Evolutionary conservation across 768 basidiomycete genomes (phyloP).

Genomic region (Boletus rubescentipes): DNA sequence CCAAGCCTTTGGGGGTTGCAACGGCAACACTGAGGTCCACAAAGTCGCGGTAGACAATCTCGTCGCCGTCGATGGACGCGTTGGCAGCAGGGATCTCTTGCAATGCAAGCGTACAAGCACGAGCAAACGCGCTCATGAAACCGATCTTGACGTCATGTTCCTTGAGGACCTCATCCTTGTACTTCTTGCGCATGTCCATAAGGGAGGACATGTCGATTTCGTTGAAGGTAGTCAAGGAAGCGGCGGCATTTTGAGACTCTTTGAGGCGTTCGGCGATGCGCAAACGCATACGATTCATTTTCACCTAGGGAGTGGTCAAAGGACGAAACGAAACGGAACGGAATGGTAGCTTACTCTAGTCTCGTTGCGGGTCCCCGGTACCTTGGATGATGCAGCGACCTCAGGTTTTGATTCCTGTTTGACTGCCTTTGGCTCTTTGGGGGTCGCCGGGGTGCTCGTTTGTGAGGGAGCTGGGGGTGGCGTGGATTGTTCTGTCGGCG

Average conservation of each 20-base stretch:
- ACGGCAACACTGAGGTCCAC: constrained; percentile 96
- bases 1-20: constrained; percentile 95
- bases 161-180: constrained; percentile 91
- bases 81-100: constrained; percentile 93
- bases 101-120: constrained; percentile 79
- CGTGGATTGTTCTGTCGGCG: constrained; percentile 49
- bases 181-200: constrained; percentile 88
- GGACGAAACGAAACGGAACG: background rate
- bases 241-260: constrained; percentile 95
- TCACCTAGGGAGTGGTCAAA: constrained; percentile 54
- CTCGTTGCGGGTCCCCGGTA: constrained; percentile 69
- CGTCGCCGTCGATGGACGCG: constrained; percentile 90
- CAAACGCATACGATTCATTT: constrained; percentile 98
- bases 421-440: constrained; percentile 35
- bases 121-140: constrained; percentile 97
- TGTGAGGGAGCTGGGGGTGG: constrained; percentile 44
- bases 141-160: constrained; percentile 95
- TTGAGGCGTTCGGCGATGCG: constrained; percentile 98
- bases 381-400: constrained; percentile 34
- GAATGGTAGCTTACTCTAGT: constrained; percentile 60
- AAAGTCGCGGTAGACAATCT: constrained; percentile 89
- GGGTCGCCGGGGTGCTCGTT: constrained; percentile 27
- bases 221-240: constrained; percentile 97
- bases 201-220: constrained; percentile 99
- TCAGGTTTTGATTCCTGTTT: constrained; percentile 34